Evolutionary conservation across 139 green algal species (phyloP), one percentile per base, ranked within the genome.

Genomic region (Nannochloris sp.): DNA sequence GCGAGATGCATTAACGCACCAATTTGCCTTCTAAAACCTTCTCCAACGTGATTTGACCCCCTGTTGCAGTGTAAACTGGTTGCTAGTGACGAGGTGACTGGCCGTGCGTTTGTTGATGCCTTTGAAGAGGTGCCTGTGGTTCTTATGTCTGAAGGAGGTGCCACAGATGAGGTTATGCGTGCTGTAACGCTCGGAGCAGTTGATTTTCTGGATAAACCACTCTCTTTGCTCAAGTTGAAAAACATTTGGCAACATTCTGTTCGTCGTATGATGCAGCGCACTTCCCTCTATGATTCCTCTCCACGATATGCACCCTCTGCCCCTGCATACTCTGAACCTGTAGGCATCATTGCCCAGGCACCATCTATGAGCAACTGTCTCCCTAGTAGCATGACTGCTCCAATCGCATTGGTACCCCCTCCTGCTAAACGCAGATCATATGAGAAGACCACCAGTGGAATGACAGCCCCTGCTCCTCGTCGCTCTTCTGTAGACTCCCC

Each of bases 161-260:
- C 37, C 36, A 66, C 78, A 0, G 54, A 57, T 1, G 77, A 88
- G 29, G 75, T 92, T 3, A 74, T 89, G 70, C 57, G 70, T n/a
- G 82, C 82, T 15, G 83, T 95, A 19, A 69, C 84, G 63, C 72
- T 89, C 10, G 87, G 87, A 5, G 86, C 87, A 3, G 84, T 85
- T 29, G 87, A 95, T 60, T 88, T 88, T 54, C 57, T 95, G 54
- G 83, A 90, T 51, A 85, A 87, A 56, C 87, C 87, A 7, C 58
- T 93, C 5, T 79, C 69, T 4, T 61, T 74, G 19, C 70, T 87
- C 4, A 92, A 91, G 76, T 73, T 95, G 10, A 75, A 75, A 19
- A 93, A 90, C 65, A 90, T 95, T 44, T 95, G 87, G 87, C 86
- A 93, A 77, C 87, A 95, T 62, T 80, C 83, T 55, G 84, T 92